phyloP scores from a whole-genome alignment of 257 asterid species.

The Solanum sparsipilum region DNA sequence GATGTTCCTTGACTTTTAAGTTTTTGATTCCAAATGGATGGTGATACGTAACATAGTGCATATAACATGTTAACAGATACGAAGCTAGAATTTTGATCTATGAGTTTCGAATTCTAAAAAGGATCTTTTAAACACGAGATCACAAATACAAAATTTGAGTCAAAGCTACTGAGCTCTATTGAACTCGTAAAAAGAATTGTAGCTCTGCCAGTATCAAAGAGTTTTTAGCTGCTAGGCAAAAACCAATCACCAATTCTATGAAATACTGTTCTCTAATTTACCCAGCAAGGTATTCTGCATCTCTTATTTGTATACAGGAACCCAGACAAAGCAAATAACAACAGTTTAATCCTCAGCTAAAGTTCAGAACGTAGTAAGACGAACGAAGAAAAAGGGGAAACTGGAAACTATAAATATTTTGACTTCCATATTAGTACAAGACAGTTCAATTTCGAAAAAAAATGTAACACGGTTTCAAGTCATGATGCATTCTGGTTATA shows the following conservation, averaged over 20 bases:
- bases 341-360: neutral
- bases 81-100: neutral
- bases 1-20: neutral
- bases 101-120: neutral
- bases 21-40: neutral
- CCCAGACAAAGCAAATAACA: neutral
- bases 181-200: neutral
- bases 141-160: neutral
- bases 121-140: neutral
- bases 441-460: neutral
- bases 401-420: neutral
- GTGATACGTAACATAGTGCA: neutral
- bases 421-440: neutral
- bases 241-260: neutral
- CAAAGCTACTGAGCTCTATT: neutral
- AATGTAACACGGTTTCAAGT: neutral
- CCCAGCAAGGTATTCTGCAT: neutral
- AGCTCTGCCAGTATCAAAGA: neutral
- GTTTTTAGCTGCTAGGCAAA: neutral
- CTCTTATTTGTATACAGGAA: conserved; percentile 1
- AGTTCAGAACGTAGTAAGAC: neutral
- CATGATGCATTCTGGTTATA: neutral
- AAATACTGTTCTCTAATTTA: neutral
- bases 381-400: neutral
- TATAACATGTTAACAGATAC: neutral